Conservation (phyloP, 352 stramenopile species). For the Phytophthora foliorum region DNA sequence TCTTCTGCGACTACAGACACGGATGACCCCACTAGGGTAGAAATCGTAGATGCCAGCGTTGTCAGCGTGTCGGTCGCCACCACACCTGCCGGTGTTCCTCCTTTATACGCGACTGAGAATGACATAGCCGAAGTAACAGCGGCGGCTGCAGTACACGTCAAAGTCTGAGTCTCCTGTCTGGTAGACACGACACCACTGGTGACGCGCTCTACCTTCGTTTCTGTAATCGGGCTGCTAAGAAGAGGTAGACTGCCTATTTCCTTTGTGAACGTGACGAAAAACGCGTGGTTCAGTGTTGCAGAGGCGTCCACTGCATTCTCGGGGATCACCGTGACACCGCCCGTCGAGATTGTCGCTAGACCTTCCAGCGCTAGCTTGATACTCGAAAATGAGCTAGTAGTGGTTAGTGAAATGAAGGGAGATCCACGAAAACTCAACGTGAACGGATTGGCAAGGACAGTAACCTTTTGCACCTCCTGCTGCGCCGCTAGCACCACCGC, state of each 20-base stretch:
- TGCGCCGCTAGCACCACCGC: constrained; percentile 59
- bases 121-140: constrained; percentile 39
- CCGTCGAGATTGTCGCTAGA: constrained; percentile 84
- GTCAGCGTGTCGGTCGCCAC: constrained; percentile 58
- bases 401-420: constrained; percentile 40
- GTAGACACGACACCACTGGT: constrained; percentile 53
- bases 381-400: constrained; percentile 44
- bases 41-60: constrained; percentile 37
- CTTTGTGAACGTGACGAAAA: constrained; percentile 79
- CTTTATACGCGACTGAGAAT: constrained; percentile 73
- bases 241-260: constrained; percentile 61
- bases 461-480: constrained; percentile 69
- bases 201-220: constrained; percentile 44
- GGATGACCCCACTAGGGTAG: constrained; percentile 25
- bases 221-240: constrained; percentile 28
- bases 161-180: constrained; percentile 82
- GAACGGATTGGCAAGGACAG: constrained; percentile 47
- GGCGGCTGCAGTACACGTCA: constrained; percentile 69
- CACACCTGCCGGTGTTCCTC: constrained; percentile 39
- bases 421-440: constrained; percentile 75
- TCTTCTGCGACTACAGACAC: constrained; percentile 30
- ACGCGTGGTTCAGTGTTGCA: constrained; percentile 45
- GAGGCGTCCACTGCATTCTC: constrained; percentile 47
- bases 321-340: constrained; percentile 77
- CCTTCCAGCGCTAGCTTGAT: constrained; percentile 75